Conservation (phyloP, 495 filamentous ascomycete species). For the Hypoxylon rickii region DNA sequence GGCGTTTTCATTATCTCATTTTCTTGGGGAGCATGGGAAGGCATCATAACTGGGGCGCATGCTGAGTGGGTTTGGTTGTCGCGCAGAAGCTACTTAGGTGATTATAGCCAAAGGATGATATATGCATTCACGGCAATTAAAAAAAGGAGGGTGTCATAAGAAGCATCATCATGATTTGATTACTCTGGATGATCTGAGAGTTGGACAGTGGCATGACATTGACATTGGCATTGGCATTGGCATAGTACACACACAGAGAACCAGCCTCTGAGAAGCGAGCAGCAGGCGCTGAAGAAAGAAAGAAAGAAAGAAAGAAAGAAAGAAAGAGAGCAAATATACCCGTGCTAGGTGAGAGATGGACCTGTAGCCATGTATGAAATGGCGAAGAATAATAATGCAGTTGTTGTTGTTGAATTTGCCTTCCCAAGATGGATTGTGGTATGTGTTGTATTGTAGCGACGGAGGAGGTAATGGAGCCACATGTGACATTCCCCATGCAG, state of each 20-base stretch:
- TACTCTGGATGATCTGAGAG: no score
- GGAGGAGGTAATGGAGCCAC: no score
- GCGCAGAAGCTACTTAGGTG: conserved; percentile 1
- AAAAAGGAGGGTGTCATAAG: conserved; percentile 10
- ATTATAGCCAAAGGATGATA: conserved; percentile 12
- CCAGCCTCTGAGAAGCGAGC: conserved; percentile 18
- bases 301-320: no score
- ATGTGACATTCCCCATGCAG: conserved; percentile 31
- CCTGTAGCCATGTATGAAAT: conserved; percentile 16
- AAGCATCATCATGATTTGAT: conserved; percentile 11
- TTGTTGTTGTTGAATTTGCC: conserved; percentile 7
- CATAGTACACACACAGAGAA: no score
- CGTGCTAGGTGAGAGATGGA: conserved; percentile 23
- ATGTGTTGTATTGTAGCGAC: no score
- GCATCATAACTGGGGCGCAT: conserved; percentile 27
- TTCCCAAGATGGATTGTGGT: conserved; percentile 12
- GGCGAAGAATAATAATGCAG: conserved; percentile 10
- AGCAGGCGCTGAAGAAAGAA: conserved; percentile 22
- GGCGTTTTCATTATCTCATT: no score
- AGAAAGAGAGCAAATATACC: no score
- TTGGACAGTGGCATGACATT: no score
- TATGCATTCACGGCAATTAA: conserved; percentile 15
- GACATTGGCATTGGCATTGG: no score
- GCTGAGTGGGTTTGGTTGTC: conserved; percentile 8
- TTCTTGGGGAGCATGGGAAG: conserved; percentile 11